Conservation (phyloP, 2,329 filamentous ascomycete species). For the Aspergillus ibericus region DNA sequence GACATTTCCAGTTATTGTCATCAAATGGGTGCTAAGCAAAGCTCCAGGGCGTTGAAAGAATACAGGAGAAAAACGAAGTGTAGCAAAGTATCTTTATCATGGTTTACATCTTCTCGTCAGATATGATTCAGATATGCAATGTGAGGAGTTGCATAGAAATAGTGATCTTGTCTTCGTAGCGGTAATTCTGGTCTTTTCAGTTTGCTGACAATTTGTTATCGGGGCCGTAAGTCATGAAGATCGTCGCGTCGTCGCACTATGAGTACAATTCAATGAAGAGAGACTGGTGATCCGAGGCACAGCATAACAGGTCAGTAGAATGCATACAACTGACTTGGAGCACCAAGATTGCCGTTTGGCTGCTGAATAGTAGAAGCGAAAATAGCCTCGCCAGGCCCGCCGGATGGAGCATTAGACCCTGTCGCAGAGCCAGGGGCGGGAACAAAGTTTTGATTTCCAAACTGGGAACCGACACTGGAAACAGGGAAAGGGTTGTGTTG, state of each 20-base stretch:
- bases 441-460: conserved; percentile 26
- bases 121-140: conserved; percentile 22
- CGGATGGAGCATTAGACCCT: conserved; percentile 27
- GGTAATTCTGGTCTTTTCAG: conserved; percentile 20
- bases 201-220: conserved; percentile 26
- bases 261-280: conserved; percentile 36
- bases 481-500: conserved; percentile 30
- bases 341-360: conserved; percentile 27
- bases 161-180: conserved; percentile 27
- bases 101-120: conserved; percentile 21
- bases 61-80: conserved; percentile 23
- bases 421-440: conserved; percentile 23
- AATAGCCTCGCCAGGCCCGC: conserved; percentile 31
- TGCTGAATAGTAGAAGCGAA: conserved; percentile 33
- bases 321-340: conserved; percentile 32
- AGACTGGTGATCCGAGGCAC: conserved; percentile 20
- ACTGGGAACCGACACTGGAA: conserved; percentile 25
- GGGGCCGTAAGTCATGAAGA: conserved; percentile 32
- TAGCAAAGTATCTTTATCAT: conserved; percentile 14
- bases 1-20: conserved; percentile 8
- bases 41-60: conserved; percentile 20
- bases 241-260: conserved; percentile 42
- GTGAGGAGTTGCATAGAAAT: conserved; percentile 18
- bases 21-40: conserved; percentile 14
- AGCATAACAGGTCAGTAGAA: conserved; percentile 32